Evolutionary conservation across 345 rosid genomes (phyloP).

Genomic region (Salix brachista): DNA sequence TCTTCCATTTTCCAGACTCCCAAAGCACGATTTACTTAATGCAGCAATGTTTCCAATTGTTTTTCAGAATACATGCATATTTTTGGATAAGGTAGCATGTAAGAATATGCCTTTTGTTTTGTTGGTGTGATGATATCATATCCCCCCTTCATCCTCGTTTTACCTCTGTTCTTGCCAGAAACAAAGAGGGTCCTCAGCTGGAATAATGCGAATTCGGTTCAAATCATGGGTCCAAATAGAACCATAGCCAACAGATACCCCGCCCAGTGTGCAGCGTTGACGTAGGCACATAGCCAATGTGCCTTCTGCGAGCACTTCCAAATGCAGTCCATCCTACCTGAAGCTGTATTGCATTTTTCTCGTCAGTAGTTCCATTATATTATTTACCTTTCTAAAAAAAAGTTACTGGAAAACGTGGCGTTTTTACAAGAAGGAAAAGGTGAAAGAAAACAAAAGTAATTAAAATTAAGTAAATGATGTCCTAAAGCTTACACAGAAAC

Average conservation of each 20-base stretch:
- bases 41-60: too few species aligned
- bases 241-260: not conserved
- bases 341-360: not conserved
- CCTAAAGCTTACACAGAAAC: not conserved
- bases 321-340: not conserved
- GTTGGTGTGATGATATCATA: not conserved
- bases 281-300: not conserved
- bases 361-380: not conserved
- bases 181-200: not conserved
- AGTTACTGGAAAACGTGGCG: not conserved
- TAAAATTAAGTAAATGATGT: not conserved
- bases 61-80: not conserved
- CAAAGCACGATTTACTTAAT: too few species aligned
- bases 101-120: not conserved
- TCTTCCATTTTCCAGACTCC: too few species aligned
- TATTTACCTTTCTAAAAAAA: not conserved
- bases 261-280: not conserved
- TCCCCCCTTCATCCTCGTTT: not conserved
- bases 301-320: not conserved
- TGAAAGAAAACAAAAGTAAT: not conserved
- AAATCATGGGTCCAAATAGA: not conserved
- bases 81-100: not conserved
- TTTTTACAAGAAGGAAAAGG: not conserved
- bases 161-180: not conserved
- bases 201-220: not conserved